phyloP scores from a whole-genome alignment of 2,329 filamentous ascomycete species.

The Fusarium lateritium region DNA sequence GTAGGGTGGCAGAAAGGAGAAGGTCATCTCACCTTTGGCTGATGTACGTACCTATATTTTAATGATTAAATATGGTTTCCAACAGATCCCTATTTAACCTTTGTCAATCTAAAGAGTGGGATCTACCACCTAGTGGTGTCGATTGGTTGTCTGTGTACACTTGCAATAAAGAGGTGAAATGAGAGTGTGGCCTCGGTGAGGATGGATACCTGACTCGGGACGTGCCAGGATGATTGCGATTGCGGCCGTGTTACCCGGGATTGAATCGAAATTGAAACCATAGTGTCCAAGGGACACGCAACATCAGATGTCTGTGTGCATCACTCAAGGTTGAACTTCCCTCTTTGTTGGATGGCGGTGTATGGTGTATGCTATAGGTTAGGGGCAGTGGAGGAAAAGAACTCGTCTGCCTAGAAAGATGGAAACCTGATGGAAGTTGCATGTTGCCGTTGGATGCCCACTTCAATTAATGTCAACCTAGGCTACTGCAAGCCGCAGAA shows the following conservation, averaged over 20 bases:
- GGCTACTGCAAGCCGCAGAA: conserved; percentile 44
- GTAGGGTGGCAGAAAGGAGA: conserved; percentile 1
- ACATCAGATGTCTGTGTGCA: conserved; percentile 35
- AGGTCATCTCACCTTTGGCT: too few relatives aligned
- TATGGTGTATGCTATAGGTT: not conserved
- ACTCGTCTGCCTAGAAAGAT: conserved; percentile 47
- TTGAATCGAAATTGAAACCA: conserved; percentile 12
- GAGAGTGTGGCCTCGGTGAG: conserved; percentile 42
- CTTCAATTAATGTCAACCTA: conserved; percentile 15
- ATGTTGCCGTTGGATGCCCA: not conserved
- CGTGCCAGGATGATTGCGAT: conserved; percentile 10
- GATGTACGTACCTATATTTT: too few relatives aligned
- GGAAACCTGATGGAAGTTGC: conserved; percentile 4
- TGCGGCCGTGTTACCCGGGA: conserved; percentile 29
- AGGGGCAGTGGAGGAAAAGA: conserved; percentile 23
- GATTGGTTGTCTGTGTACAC: too few relatives aligned
- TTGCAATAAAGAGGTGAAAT: conserved; percentile 4
- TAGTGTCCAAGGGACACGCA: conserved; percentile 26
- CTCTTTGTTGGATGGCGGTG: conserved; percentile 33
- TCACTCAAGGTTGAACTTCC: conserved; percentile 5
- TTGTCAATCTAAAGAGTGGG: too few relatives aligned
- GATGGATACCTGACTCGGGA: conserved; percentile 31
- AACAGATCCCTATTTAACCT: too few relatives aligned
- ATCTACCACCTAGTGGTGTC: too few relatives aligned
- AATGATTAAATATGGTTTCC: too few relatives aligned